These are phyloP conservation scores for Caloboletus inedulis DNA, from an alignment of 1,284 basidiomycete species.

Conservation along the genomic window DNA sequence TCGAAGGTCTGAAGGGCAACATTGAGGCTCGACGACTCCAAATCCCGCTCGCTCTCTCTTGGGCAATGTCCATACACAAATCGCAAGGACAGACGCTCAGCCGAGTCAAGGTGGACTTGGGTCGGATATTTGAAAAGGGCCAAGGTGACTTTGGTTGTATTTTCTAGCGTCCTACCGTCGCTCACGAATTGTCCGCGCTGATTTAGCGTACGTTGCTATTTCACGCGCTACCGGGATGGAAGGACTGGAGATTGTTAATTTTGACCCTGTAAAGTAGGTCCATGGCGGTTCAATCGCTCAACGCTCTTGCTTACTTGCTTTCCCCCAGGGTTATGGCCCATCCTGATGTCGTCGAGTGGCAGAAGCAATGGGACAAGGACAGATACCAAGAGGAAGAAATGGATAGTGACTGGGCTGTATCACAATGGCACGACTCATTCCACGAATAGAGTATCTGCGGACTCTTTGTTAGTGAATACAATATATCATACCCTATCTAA, in stretches of 20 bases:
- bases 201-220: slow-evolving; percentile 84
- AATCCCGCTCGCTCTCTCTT: slow-evolving; percentile 75
- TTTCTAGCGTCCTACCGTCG: neutral
- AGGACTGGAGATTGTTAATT: slow-evolving; percentile 82
- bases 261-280: slow-evolving; percentile 67
- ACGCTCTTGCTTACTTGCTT: slow-evolving; percentile 5
- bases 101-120: slow-evolving; percentile 71
- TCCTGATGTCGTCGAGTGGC: slow-evolving; percentile 35
- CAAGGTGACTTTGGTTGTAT: slow-evolving; percentile 44
- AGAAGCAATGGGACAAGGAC: slow-evolving; percentile 28
- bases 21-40: slow-evolving; percentile 52
- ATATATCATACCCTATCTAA: neutral
- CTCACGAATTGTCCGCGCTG: slow-evolving; percentile 25
- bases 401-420: slow-evolving; percentile 33
- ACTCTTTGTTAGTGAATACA: slow-evolving; percentile 4
- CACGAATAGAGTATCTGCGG: slow-evolving; percentile 10
- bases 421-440: slow-evolving; percentile 34
- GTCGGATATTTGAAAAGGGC: slow-evolving; percentile 75
- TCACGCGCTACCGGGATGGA: slow-evolving; percentile 88
- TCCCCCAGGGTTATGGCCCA: slow-evolving; percentile 49
- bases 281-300: neutral
- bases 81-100: slow-evolving; percentile 82
- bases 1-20: slow-evolving; percentile 48
- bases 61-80: slow-evolving; percentile 86
- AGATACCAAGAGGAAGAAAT: slow-evolving; percentile 30